Evolutionary conservation across 139 green algal genomes (phyloP).

Genomic region (Closterium sp.): DNA sequence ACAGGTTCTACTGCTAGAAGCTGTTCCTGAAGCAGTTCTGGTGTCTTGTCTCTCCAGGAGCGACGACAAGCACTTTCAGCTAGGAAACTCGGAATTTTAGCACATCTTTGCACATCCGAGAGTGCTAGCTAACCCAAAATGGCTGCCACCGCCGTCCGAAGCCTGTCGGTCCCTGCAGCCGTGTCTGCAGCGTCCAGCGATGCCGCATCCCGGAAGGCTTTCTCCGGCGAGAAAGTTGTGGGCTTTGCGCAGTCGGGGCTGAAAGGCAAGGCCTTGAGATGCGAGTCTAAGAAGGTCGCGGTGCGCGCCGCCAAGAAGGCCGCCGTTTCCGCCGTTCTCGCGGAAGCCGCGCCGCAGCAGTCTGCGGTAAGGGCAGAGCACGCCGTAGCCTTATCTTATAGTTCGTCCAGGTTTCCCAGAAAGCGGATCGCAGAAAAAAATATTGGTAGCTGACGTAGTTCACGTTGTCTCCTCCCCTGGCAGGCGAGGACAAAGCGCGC

Average conservation of each 20-base stretch:
- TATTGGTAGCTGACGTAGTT: conserved; percentile 4
- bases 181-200: neutral
- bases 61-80: neutral
- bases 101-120: neutral
- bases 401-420: neutral
- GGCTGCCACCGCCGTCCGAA: neutral
- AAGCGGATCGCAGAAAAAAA: neutral
- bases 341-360: conserved; percentile 11
- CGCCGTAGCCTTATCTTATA: neutral
- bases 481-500: neutral
- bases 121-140: neutral
- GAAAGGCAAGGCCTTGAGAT: neutral
- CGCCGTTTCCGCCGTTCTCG: conserved; percentile 6
- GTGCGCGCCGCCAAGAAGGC: neutral
- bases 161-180: neutral
- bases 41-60: neutral
- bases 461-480: neutral
- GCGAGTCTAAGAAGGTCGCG: neutral
- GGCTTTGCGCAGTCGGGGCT: conserved; percentile 13
- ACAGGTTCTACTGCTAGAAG: neutral
- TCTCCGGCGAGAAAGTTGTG: conserved; percentile 4
- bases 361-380: conserved; percentile 12
- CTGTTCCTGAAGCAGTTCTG: neutral
- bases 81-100: neutral
- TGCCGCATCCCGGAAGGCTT: conserved; percentile 24